Evolutionary conservation across 257 asterid species (phyloP).

Genomic region (Jacaranda mimosifolia): DNA sequence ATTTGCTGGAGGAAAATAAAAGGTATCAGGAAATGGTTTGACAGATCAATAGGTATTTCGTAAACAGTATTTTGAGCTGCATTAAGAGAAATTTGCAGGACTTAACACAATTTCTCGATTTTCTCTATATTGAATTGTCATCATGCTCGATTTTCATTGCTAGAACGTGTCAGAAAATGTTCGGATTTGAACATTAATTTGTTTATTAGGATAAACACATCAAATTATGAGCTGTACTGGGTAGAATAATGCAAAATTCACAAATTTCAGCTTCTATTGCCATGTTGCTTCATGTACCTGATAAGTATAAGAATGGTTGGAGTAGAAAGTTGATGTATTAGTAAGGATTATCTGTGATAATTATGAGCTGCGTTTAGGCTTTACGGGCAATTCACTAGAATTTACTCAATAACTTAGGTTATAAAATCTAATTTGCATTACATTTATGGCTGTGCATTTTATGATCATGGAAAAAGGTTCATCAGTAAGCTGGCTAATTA

Average conservation of each 20-base stretch:
- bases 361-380: conserved; percentile 29
- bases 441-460: conserved; percentile 13
- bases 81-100: not conserved
- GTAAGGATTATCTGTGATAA: not conserved
- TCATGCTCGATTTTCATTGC: not conserved
- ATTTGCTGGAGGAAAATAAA: not conserved
- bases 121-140: not conserved
- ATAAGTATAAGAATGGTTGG: not conserved
- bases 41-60: not conserved
- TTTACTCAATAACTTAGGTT: not conserved
- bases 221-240: not conserved
- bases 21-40: not conserved
- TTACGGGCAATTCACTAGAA: not conserved
- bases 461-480: conserved; percentile 20
- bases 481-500: conserved; percentile 1
- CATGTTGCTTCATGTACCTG: not conserved
- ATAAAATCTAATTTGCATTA: not conserved
- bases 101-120: not conserved
- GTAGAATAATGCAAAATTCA: not conserved
- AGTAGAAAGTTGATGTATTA: conserved; percentile 5
- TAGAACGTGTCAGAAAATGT: not conserved
- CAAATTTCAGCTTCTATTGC: not conserved
- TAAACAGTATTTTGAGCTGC: conserved; percentile 1
- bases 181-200: not conserved
- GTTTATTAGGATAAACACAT: not conserved